phyloP scores from a whole-genome alignment of 2,329 filamentous ascomycete species.

The Ceratocystis diversiconidia region DNA sequence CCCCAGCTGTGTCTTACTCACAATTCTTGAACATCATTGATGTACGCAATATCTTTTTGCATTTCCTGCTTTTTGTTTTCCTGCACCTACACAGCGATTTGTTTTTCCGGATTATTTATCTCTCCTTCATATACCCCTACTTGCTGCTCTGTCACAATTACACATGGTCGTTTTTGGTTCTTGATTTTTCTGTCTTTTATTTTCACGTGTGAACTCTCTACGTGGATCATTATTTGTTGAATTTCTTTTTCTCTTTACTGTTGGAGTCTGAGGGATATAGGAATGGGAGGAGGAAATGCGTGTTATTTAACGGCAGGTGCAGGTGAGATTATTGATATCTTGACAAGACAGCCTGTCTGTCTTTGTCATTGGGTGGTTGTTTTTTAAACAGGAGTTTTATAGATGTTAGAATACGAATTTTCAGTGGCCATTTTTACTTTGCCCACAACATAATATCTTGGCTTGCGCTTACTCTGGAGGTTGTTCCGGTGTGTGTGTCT shows the following conservation, averaged over 20 bases:
- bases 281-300: no score
- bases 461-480: no score
- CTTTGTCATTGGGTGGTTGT: no score
- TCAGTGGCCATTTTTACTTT: neutral
- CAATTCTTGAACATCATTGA: neutral
- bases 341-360: no score
- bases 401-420: neutral
- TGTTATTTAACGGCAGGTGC: no score
- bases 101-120: neutral
- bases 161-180: neutral
- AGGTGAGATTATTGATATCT: no score
- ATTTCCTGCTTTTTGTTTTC: neutral
- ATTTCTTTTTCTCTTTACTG: neutral
- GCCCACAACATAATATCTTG: neutral
- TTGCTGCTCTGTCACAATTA: neutral
- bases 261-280: neutral
- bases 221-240: neutral
- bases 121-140: constrained; percentile 4
- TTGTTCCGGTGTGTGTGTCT: no score
- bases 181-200: neutral
- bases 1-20: neutral
- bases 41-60: neutral
- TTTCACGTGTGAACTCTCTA: neutral
- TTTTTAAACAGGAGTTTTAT: neutral
- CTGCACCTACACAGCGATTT: neutral